Evolutionary conservation across 1,284 basidiomycete species (phyloP).

Genomic region (Cutaneotrichosporon cavernicola): DNA sequence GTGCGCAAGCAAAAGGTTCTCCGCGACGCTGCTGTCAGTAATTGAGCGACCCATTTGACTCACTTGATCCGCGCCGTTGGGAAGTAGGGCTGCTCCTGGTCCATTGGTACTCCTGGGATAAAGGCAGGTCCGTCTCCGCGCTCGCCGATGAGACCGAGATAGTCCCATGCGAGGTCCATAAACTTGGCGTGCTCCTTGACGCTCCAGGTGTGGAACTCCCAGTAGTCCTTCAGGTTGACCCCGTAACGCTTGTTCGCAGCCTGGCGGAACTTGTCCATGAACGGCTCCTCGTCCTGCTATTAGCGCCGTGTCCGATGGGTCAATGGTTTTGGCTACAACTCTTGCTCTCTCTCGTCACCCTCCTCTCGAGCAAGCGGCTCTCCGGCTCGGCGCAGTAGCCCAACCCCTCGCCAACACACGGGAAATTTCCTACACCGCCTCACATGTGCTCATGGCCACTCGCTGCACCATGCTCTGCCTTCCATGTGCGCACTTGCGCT

Average conservation of each 20-base stretch:
- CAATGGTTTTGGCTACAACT: background rate
- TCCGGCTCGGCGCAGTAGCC: background rate
- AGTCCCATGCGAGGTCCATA: conserved; percentile 25
- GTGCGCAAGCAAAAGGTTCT: conserved; percentile 25
- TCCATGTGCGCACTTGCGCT: too few relatives aligned
- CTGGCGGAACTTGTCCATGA: conserved; percentile 23
- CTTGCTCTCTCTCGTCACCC: background rate
- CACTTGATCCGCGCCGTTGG: conserved; percentile 23
- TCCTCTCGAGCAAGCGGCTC: background rate
- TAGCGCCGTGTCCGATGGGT: background rate
- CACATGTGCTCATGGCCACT: background rate
- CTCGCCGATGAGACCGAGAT: conserved; percentile 24
- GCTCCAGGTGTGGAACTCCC: conserved; percentile 27
- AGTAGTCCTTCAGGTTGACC: conserved; percentile 22
- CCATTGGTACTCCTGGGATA: conserved; percentile 25
- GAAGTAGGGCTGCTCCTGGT: conserved; percentile 26
- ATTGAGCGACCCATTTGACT: background rate
- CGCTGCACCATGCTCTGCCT: background rate
- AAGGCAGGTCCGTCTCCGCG: conserved; percentile 24
- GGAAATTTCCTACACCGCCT: background rate
- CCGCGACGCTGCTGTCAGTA: conserved; percentile 22
- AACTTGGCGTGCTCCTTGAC: conserved; percentile 20
- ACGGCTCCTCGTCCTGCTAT: conserved; percentile 24
- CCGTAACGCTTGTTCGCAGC: conserved; percentile 24
- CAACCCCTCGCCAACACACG: background rate